Base-by-base conservation (phyloP, 176 grass and related monocot species). In the Themeda triandra region DNA sequence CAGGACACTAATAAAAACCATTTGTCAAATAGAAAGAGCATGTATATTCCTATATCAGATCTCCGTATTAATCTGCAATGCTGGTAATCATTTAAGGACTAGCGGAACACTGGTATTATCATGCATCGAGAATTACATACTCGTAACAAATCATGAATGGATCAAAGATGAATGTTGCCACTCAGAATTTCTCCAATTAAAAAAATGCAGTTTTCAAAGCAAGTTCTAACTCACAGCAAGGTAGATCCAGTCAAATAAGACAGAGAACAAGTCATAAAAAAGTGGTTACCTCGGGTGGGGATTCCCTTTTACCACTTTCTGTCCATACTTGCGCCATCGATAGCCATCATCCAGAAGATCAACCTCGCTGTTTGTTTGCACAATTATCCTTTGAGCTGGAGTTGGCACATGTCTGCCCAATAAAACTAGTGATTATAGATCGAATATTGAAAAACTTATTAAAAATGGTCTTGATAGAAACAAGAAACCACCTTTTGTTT, bases 291-390 rank as follows among this genome's bases (percentile, higher is more conserved):
- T 95, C 67, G 95, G 96, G 39, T 95, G 33, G 73, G 96, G 96
- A 87, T 98, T 98, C 83, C 96, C 93, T 92, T 98, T 98, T 31
- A 95, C 93, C 32, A 95, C 89, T 80, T 98, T 98, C 62, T 98
- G 93, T 39, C 96, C 91, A 81, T 98, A 95, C 63, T 95, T 95
- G 56, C 91, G 96, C 96, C 96, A 98, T 62, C 91, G 92, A 64
- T 89, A 98, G 23, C 96, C 96, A 86, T 98, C 93, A 85, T 98
- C 96, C 83, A 98, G 85, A 88, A 98, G 90, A 95, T 98, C 96
- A 85, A 98, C 89, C 81, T 90, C 91, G 69, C 96, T 98, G 69
- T 82, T 92, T 72, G 96, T 94, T 85, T 98, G 93, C 80, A 98
- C 91, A 73, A 98, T 92, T 75, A 98, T 93, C 83, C 84, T 98